phyloP scores from a whole-genome alignment of 148 eudicot species.

The Silene conica region DNA sequence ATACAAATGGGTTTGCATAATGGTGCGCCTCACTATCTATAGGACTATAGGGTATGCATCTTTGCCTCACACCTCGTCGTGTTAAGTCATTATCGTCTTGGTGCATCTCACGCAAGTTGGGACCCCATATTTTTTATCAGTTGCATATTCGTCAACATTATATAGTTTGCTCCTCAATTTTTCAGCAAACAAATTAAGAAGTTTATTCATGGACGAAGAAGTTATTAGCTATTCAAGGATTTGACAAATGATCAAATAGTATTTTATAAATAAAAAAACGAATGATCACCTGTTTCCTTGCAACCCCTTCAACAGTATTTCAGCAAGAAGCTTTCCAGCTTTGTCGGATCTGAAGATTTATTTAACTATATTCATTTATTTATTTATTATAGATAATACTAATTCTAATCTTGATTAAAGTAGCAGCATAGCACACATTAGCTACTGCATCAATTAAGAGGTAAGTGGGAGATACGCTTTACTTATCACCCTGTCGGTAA shows the following conservation, averaged over 20 bases:
- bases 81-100: too few species aligned
- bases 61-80: too few species aligned
- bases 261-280: neutral
- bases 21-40: too few species aligned
- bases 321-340: constrained; percentile 96
- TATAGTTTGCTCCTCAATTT: neutral
- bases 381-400: neutral
- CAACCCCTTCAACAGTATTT: constrained; percentile 74
- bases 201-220: neutral
- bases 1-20: too few species aligned
- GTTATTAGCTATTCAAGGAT: neutral
- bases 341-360: constrained; percentile 69
- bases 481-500: neutral
- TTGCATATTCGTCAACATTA: too few species aligned
- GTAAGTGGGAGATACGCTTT: neutral
- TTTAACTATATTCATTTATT: neutral
- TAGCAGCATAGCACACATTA: neutral
- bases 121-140: too few species aligned
- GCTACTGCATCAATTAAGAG: constrained; percentile 5
- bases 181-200: neutral
- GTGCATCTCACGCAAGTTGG: too few species aligned
- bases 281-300: constrained; percentile 79
- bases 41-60: too few species aligned
- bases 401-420: neutral
- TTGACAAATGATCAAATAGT: constrained; percentile 3